These are phyloP conservation scores for Leishmania braziliensis DNA, from an alignment of 208 protist species.

Conservation along the genomic window DNA sequence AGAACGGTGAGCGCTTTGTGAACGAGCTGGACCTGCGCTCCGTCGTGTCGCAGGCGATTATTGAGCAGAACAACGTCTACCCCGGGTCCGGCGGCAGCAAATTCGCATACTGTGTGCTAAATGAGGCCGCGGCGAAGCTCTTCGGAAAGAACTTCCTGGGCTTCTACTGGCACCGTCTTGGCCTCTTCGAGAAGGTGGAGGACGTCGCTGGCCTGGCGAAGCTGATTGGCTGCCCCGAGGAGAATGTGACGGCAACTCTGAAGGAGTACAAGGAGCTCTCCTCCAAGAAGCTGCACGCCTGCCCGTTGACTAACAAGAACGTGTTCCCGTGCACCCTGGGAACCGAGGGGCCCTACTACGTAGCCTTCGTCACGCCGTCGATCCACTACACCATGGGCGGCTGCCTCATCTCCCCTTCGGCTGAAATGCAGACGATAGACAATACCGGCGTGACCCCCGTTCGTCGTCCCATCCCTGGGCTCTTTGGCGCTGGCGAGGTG, in stretches of 20 bases:
- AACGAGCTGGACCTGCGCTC: slow-evolving; percentile 96
- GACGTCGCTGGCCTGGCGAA: slow-evolving; percentile 52
- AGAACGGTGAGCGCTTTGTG: slow-evolving; percentile 91
- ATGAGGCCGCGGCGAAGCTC: slow-evolving; percentile 56
- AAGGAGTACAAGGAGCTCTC: slow-evolving; percentile 52
- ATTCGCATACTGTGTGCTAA: slow-evolving; percentile 83
- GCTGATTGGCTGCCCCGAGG: slow-evolving; percentile 58
- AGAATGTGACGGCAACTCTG: slow-evolving; percentile 46
- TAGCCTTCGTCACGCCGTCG: slow-evolving; percentile 91
- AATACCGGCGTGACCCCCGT: too few relatives aligned
- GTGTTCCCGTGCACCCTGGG: slow-evolving; percentile 74
- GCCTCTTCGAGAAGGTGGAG: slow-evolving; percentile 55
- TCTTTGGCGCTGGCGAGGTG: slow-evolving; percentile 96
- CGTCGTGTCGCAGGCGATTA: slow-evolving; percentile 91
- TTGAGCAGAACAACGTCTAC: slow-evolving; percentile 61
- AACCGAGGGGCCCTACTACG: slow-evolving; percentile 72
- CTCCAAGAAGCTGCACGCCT: slow-evolving; percentile 20
- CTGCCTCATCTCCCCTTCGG: slow-evolving; percentile 84
- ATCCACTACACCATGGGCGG: slow-evolving; percentile 98
- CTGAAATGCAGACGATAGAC: slow-evolving; percentile 52
- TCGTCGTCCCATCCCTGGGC: slow-evolving; percentile 72
- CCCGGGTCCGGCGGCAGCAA: slow-evolving; percentile 44
- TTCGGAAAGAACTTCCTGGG: slow-evolving; percentile 71
- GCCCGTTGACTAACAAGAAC: slow-evolving; percentile 71
- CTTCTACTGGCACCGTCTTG: slow-evolving; percentile 84